phyloP scores from a whole-genome alignment of 2,329 filamentous ascomycete species.

The Xylaria digitata region DNA sequence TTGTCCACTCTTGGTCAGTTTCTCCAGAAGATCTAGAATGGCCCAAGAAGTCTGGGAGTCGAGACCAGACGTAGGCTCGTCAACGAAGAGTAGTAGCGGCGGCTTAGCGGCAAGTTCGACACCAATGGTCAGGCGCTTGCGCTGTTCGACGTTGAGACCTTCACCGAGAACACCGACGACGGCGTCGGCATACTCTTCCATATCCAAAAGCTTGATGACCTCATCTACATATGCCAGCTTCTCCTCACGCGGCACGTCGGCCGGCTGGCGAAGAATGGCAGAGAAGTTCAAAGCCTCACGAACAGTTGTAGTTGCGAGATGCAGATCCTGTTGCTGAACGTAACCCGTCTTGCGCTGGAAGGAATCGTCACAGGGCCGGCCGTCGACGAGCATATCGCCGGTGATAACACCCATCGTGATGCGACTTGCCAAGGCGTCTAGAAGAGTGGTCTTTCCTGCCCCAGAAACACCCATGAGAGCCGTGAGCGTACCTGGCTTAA shows the following conservation, averaged over 20 bases:
- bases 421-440: conserved; percentile 87
- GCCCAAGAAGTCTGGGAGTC: conserved; percentile 95
- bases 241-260: conserved; percentile 75
- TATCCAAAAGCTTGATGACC: conserved; percentile 89
- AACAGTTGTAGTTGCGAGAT: conserved; percentile 85
- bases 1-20: conserved; percentile 87
- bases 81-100: conserved; percentile 87
- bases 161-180: conserved; percentile 91
- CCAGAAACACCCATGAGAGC: conserved; percentile 92
- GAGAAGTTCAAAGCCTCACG: conserved; percentile 89
- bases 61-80: conserved; percentile 94
- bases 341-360: conserved; percentile 95
- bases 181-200: conserved; percentile 90
- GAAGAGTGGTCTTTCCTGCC: conserved; percentile 92
- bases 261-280: conserved; percentile 85
- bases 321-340: conserved; percentile 92
- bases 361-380: conserved; percentile 75
- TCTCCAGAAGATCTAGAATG: conserved; percentile 87
- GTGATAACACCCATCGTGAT: conserved; percentile 89
- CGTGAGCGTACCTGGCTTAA: conserved; percentile 90
- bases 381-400: conserved; percentile 80
- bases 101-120: conserved; percentile 97
- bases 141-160: conserved; percentile 78
- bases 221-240: conserved; percentile 90
- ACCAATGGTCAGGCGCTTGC: conserved; percentile 87